Evolutionary conservation across 2,329 filamentous ascomycete genomes (phyloP).

Genomic region (Calonectria pseudoreteaudii): DNA sequence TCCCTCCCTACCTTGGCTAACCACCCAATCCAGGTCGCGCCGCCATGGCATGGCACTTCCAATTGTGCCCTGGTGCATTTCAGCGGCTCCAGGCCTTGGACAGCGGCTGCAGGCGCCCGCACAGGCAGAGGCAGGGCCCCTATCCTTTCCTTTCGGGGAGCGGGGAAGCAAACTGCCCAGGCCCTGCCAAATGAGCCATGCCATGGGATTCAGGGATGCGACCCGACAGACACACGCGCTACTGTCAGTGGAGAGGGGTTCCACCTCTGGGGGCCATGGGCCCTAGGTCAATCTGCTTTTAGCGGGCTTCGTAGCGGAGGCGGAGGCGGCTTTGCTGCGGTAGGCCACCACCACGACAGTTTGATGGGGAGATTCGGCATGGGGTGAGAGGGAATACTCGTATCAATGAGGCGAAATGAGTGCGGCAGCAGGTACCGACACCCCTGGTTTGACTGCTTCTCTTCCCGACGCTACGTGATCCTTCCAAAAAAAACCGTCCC

Average conservation of each 20-base stretch:
- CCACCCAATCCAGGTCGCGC: background rate
- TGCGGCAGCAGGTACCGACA: constrained; percentile 8
- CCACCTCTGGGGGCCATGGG: background rate
- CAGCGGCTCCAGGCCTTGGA: constrained; percentile 1
- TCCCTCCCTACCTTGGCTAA: constrained; percentile 15
- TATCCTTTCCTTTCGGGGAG: constrained; percentile 13
- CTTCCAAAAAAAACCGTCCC: constrained; percentile 4
- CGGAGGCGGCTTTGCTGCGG: constrained; percentile 26
- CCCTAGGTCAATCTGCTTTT: constrained; percentile 7
- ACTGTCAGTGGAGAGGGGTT: constrained; percentile 11
- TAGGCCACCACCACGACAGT: constrained; percentile 1
- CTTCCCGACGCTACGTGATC: constrained; percentile 1
- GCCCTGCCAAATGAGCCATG: constrained; percentile 11
- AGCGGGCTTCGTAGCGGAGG: constrained; percentile 24
- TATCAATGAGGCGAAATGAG: constrained; percentile 23
- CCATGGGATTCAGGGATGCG: constrained; percentile 19
- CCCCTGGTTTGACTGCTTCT: background rate
- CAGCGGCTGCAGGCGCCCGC: background rate
- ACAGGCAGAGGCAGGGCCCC: background rate
- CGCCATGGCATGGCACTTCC: constrained; percentile 11
- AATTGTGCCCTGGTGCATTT: constrained; percentile 7
- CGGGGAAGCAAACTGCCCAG: constrained; percentile 21
- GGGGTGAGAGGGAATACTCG: constrained; percentile 13
- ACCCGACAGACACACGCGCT: constrained; percentile 20
- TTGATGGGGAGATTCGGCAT: constrained; percentile 2